A percentile compares a stretch with the other conserved stretches of the same genome.
These are phyloP conservation scores for Leccinum fibrillosum DNA, from an alignment of 768 basidiomycete species.

Conservation along the genomic window DNA sequence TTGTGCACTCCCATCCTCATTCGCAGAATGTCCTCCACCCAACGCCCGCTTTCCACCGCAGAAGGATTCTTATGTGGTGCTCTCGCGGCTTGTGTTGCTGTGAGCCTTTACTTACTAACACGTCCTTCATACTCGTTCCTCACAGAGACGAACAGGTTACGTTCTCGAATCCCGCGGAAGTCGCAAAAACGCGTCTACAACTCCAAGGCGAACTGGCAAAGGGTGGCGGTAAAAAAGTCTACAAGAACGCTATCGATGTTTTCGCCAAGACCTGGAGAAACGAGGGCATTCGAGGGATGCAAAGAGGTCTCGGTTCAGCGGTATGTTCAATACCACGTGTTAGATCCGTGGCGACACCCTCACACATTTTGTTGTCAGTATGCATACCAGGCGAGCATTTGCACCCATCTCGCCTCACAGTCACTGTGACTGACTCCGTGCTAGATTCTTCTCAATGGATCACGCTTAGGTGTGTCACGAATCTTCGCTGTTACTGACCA, in stretches of 20 bases:
- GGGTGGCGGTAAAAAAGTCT: constrained; percentile 67
- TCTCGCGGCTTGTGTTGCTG: constrained; percentile 88
- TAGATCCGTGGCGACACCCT: constrained; percentile 2
- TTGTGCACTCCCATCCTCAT: neutral
- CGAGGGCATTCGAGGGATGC: constrained; percentile 89
- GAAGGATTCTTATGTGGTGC: constrained; percentile 91
- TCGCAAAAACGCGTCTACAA: constrained; percentile 91
- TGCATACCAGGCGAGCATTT: constrained; percentile 73
- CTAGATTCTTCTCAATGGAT: constrained; percentile 90
- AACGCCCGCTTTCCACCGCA: constrained; percentile 51
- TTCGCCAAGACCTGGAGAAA: constrained; percentile 83
- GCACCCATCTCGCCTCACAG: neutral
- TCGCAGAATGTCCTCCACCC: constrained; percentile 18
- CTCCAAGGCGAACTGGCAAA: constrained; percentile 93
- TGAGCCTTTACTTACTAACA: constrained; percentile 28
- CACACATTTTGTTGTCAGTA: constrained; percentile 51
- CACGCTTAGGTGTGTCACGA: constrained; percentile 66
- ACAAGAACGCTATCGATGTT: constrained; percentile 87
- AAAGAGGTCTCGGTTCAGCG: constrained; percentile 88
- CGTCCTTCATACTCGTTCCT: constrained; percentile 4
- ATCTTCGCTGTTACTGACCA: neutral
- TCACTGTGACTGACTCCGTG: constrained; percentile 4
- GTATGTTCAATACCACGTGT: constrained; percentile 41
- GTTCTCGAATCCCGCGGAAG: constrained; percentile 71
- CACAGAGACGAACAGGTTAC: constrained; percentile 54